These are phyloP conservation scores for Myrmaecium sp. DNA, from an alignment of 2,329 filamentous ascomycete species.

Conservation along the genomic window DNA sequence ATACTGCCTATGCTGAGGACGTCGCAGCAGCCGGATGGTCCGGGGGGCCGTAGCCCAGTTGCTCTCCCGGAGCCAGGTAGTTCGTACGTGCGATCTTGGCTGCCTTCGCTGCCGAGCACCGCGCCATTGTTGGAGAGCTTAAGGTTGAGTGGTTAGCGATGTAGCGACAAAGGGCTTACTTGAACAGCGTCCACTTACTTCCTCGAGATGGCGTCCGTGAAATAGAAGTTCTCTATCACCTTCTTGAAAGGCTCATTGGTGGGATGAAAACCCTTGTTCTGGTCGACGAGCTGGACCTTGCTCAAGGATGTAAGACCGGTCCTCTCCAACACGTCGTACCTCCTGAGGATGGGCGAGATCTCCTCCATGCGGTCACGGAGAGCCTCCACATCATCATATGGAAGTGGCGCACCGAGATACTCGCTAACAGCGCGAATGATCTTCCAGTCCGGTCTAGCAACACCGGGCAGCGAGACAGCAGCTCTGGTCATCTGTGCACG, in stretches of 20 bases:
- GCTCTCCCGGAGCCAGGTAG: conserved; percentile 33
- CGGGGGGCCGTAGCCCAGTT: conserved; percentile 23
- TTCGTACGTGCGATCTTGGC: conserved; percentile 31
- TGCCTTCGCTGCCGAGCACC: conserved; percentile 86
- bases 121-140: conserved; percentile 95
- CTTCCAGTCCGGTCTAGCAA: conserved; percentile 94
- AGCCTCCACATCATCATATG: conserved; percentile 82
- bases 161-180: not conserved
- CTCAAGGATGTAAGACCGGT: conserved; percentile 53
- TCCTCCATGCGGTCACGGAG: conserved; percentile 88
- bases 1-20: too few species aligned
- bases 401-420: conserved; percentile 71
- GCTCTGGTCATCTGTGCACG: conserved; percentile 86
- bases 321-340: conserved; percentile 82
- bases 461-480: conserved; percentile 76
- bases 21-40: conserved; percentile 5
- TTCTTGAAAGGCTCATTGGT: conserved; percentile 61
- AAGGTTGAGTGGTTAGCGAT: conserved; percentile 7
- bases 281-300: conserved; percentile 89
- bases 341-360: conserved; percentile 75
- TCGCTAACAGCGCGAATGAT: conserved; percentile 87
- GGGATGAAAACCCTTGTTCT: conserved; percentile 76
- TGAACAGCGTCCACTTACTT: conserved; percentile 46
- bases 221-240: conserved; percentile 91
- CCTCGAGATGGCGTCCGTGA: conserved; percentile 91